phyloP scores from a whole-genome alignment of 1,284 basidiomycete species.

The Rhodotorula glutinis region DNA sequence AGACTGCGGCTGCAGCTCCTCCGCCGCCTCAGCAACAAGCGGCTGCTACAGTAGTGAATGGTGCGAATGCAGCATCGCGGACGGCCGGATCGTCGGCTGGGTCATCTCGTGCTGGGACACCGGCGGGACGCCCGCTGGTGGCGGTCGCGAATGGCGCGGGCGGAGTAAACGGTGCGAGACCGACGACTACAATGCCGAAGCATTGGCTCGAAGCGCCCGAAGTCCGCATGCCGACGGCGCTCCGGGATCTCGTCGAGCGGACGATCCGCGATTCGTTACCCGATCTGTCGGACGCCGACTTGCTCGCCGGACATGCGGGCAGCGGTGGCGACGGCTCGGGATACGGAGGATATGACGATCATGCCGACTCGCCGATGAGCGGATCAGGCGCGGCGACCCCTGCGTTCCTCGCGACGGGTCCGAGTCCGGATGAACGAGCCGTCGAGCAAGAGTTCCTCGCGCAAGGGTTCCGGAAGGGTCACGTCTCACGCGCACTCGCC shows the following conservation, averaged over 20 bases:
- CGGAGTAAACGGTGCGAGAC: too few relatives aligned
- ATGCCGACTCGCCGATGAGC: slow-evolving; percentile 1
- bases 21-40: slow-evolving; percentile 10
- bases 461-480: slow-evolving; percentile 52
- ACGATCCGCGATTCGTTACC: slow-evolving; percentile 43
- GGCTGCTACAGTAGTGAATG: not conserved
- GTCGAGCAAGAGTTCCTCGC: slow-evolving; percentile 44
- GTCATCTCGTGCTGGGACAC: slow-evolving; percentile 10
- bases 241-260: slow-evolving; percentile 78
- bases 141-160: not conserved
- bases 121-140: slow-evolving; percentile 9
- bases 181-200: slow-evolving; percentile 45
- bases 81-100: slow-evolving; percentile 10
- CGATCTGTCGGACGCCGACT: slow-evolving; percentile 9
- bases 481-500: slow-evolving; percentile 47
- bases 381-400: not conserved
- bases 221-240: slow-evolving; percentile 72
- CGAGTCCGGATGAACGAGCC: slow-evolving; percentile 13
- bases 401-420: not conserved
- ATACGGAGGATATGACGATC: slow-evolving; percentile 6
- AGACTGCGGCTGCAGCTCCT: slow-evolving; percentile 51
- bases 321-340: not conserved
- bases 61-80: not conserved
- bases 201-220: slow-evolving; percentile 70
- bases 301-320: not conserved